A percentile compares a stretch with the other conserved stretches of the same genome.
phyloP scores from a whole-genome alignment of 352 stramenopile genomes.

The Phytophthora cactorum region DNA sequence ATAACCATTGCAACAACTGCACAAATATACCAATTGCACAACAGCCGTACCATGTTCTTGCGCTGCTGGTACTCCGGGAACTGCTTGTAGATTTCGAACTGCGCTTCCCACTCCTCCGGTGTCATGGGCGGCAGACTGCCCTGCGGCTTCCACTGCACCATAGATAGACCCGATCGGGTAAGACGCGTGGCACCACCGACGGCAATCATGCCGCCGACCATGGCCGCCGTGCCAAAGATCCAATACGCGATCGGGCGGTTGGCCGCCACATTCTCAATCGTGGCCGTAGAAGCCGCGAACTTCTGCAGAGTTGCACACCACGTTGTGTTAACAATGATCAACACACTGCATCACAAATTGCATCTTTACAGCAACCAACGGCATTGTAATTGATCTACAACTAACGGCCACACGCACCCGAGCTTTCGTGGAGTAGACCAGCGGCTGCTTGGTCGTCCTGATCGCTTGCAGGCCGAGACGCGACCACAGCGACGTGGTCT shows the following conservation, averaged over 20 bases:
- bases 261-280: conserved; percentile 81
- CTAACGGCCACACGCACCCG: conserved; percentile 43
- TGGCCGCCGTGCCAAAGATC: conserved; percentile 94
- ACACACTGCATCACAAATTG: not conserved
- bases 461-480: conserved; percentile 35
- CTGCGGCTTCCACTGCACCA: conserved; percentile 98
- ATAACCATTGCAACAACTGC: conserved; percentile 2
- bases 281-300: conserved; percentile 59
- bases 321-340: conserved; percentile 13
- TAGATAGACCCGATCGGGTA: conserved; percentile 97
- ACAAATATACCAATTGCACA: not conserved
- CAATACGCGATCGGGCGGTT: conserved; percentile 93
- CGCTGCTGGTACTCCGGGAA: conserved; percentile 98
- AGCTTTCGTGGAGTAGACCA: conserved; percentile 78
- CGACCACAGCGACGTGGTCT: conserved; percentile 47
- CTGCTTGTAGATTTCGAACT: conserved; percentile 99
- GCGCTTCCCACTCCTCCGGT: conserved; percentile 92
- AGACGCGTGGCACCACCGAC: conserved; percentile 97
- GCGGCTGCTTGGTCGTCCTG: conserved; percentile 44
- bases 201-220: conserved; percentile 98
- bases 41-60: conserved; percentile 75
- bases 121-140: conserved; percentile 93
- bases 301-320: conserved; percentile 40
- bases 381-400: conserved; percentile 7
- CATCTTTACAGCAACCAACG: conserved; percentile 6